Base-by-base conservation (phyloP, 148 eudicot species). In the Polygonum maritimum region DNA sequence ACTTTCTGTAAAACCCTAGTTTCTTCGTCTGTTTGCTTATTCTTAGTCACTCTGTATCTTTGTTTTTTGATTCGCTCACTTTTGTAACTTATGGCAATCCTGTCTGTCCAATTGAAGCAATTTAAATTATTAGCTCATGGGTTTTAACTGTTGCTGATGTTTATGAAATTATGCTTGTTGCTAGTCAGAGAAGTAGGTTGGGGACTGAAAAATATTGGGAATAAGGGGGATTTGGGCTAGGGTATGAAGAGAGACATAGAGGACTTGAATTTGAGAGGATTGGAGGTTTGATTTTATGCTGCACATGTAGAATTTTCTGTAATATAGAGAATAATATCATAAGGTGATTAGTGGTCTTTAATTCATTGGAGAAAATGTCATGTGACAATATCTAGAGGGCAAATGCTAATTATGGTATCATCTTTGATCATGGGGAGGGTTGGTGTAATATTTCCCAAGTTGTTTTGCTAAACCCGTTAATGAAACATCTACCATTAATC, bases 1-100 rank as follows among this genome's bases (percentile, higher is more conserved):
- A 85, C 86, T 94, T 86, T 85, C 58, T 94, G 98, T 94, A 87
- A 11, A 77, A 58, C 31, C 65, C 21, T 48, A 44, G 1, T 52
- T 16, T 55, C 8, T 73, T 31, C 60, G 38, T 36, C 15, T 65
- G 71, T 14, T 65, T 36, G 41, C 1, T 65, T 2, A 36, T 65
- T 8, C 38, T 12, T 18, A n/a, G 2, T 55, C 47, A 14, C 3
- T 77, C 71, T 36, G 0, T 48, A 21, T 75, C 10, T 33, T 74
- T 70, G 13, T 33, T 12, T 48, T 35, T 12, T 48, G 39, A 75
- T 79, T 31, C n/a, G 4, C 19, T 6, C 3, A 8, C 19, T 6
- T 6, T 78, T 31, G 13, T 57, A 35, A 0, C 14, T 12, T 26
- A 1, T 16, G 65, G 69, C 9, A 62, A 2, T 1, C 67, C 35